Base-by-base conservation (phyloP, 495 filamentous ascomycete genomes). In the Neurospora cerealis region DNA sequence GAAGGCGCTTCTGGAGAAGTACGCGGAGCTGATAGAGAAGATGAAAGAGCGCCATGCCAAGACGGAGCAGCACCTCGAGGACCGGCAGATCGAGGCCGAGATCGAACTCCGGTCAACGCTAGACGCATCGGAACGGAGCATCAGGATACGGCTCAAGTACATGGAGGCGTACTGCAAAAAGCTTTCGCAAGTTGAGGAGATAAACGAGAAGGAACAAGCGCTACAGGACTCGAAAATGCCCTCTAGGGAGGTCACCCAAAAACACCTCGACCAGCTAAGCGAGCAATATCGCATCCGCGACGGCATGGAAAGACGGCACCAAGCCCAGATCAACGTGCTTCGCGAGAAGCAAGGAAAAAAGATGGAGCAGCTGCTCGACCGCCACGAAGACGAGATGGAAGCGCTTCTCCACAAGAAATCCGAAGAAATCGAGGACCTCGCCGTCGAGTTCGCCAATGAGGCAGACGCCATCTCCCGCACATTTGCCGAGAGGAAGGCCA, bases 131-230 rank as follows among this genome's bases (percentile, higher is more conserved):
- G 84, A 87, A 75, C 82, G 84, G 70, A 90, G 89, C 74, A 89
- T 92, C 5, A 81, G 86, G n/a, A 89, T 91, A 21, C 89, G 91
- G 48, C 87, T 94, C 41, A 89, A 89, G 77, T 87, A 94, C 73
- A 93, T 94, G 92, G 92, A 93, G 79, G 90, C 89, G 4, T 94
- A 93, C 77, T 91, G 91, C 80, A 86, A 87, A 9, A 77, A 76
- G 72, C 77, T 80, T 44, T 75, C 70, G 11, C 81, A 81, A 32
- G 77, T 77, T 21, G 28, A 80, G 69, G 48, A 69, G 2, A 5
- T 28, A 1, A 69, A 5, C 71, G 46, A 37, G 21, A 69, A 36
- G 32, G 41, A 70, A n/a, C 48, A 17, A 21, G 32, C 37, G 2
- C 13, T 32, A 9, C 24, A 34, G 15, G 46, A 70, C 8, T 39